A percentile compares a stretch with the other conserved stretches of the same genome.
Conservation (phyloP, 1,284 basidiomycete species). For the Trichosporon coremiiforme region DNA sequence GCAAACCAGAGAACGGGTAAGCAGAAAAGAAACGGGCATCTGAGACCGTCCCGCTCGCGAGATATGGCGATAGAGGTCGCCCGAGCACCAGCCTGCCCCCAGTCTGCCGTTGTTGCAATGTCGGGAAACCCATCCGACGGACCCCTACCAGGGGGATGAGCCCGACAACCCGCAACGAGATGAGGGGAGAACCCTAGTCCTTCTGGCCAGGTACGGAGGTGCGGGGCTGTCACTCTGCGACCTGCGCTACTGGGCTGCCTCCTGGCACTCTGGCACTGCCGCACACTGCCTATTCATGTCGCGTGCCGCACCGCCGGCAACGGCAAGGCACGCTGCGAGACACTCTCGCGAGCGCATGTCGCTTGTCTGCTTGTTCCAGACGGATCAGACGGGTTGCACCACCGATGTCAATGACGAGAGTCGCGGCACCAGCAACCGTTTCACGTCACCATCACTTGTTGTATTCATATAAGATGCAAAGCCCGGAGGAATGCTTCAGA, state of each 20-base stretch:
- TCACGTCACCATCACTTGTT: neutral
- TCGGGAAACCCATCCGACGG: constrained; percentile 1
- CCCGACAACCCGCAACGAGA: neutral
- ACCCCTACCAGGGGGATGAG: neutral
- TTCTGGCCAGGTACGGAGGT: neutral
- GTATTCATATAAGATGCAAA: neutral
- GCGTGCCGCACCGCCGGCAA: neutral
- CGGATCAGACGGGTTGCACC: too few species aligned
- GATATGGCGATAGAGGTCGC: neutral
- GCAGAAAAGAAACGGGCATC: constrained; percentile 2
- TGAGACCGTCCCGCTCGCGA: neutral
- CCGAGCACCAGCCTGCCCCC: too few species aligned
- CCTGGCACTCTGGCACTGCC: too few species aligned
- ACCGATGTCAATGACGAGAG: neutral
- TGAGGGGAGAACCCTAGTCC: neutral
- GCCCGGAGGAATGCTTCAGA: neutral
- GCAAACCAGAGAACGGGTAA: neutral
- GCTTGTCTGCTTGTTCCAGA: neutral
- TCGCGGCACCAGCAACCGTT: neutral
- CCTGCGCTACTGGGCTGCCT: too few species aligned
- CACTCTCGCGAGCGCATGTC: neutral
- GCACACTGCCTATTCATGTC: too few species aligned
- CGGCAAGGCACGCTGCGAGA: constrained; percentile 3
- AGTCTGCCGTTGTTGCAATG: neutral
- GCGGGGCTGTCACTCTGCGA: neutral